phyloP scores from a whole-genome alignment of 1,284 basidiomycete genomes.

The Inonotus obliquus region DNA sequence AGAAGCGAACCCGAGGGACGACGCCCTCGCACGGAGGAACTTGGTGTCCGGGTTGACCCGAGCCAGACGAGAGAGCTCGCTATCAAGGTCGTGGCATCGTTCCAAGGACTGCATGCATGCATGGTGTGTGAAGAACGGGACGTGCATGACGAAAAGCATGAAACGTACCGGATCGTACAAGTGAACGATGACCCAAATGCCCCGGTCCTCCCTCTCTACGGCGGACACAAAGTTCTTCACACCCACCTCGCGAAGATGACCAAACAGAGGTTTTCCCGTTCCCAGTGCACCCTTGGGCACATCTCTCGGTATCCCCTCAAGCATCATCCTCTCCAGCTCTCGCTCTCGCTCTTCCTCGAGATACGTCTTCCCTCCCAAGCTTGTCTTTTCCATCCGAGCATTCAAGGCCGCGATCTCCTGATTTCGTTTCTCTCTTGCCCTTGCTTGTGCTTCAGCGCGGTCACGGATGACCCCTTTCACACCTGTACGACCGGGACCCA shows the following conservation, averaged over 20 bases:
- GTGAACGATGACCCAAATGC: no score
- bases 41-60: constrained; percentile 68
- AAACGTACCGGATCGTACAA: constrained; percentile 76
- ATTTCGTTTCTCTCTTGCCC: constrained; percentile 44
- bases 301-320: constrained; percentile 38
- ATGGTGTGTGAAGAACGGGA: neutral
- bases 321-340: constrained; percentile 32
- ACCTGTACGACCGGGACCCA: constrained; percentile 78
- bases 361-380: constrained; percentile 55
- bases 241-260: constrained; percentile 79
- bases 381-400: constrained; percentile 52
- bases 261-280: constrained; percentile 54
- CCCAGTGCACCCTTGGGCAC: constrained; percentile 30
- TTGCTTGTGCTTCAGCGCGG: constrained; percentile 57
- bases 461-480: constrained; percentile 83
- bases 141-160: neutral
- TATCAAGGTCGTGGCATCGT: constrained; percentile 68
- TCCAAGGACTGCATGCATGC: constrained; percentile 52
- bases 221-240: constrained; percentile 68
- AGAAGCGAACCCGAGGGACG: constrained; percentile 71
- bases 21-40: constrained; percentile 72
- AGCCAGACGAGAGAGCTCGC: constrained; percentile 63
- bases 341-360: constrained; percentile 66
- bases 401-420: constrained; percentile 48
- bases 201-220: constrained; percentile 67